Base-by-base conservation (phyloP, 192 early-diverging fungal genomes). In the Entophlyctis luteolus region DNA sequence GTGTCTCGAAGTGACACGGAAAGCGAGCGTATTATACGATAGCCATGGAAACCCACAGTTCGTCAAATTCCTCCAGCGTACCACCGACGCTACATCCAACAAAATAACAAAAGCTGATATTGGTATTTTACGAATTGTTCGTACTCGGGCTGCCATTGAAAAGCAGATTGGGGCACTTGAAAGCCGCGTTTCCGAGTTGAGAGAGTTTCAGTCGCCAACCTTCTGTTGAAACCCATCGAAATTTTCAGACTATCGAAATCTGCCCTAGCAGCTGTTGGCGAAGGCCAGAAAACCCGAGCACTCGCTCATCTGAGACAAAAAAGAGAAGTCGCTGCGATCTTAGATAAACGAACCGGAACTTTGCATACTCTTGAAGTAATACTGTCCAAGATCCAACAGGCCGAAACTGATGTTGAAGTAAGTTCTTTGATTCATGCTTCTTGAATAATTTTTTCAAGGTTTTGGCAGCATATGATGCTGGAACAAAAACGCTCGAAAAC, bases 121-220 rank as follows among this genome's bases (percentile, higher is more conserved):
- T 32, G 86, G 85, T 2, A 79, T 90, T 25, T 62, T 87, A 22
- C 73, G 68, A 31, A 72, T 90, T 3, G 81, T 78, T 45, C 71
- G 72, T 34, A 86, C 87, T 0, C 72, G 72, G 25, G 42, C 67
- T n/a, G 67, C 73, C 25, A 74, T 90, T 0, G 72, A 79, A 33
- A 46, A 39, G 12, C 88, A 88, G 68, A 73, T 90, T 28, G 66
- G 79, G 46, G 72, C 84, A n/a, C 55, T 90, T n/a, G 87, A 88
- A 48, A 42, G 31, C 2, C 73, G 80, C 23, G 81, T 84, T 2
- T 55, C 68, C 52, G 70, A 81, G 87, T 88, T 76, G 63, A 10
- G 3, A 45, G 8, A 0, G 18, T 56, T 34, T 67, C 10, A 8
- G 28, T 55, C 10, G 27, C 4, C 23, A 22, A 36, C 12, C 47